A percentile compares a stretch with the other conserved stretches of the same genome.
phyloP scores from a whole-genome alignment of 768 basidiomycete species.

The Tubosaeta sp. region DNA sequence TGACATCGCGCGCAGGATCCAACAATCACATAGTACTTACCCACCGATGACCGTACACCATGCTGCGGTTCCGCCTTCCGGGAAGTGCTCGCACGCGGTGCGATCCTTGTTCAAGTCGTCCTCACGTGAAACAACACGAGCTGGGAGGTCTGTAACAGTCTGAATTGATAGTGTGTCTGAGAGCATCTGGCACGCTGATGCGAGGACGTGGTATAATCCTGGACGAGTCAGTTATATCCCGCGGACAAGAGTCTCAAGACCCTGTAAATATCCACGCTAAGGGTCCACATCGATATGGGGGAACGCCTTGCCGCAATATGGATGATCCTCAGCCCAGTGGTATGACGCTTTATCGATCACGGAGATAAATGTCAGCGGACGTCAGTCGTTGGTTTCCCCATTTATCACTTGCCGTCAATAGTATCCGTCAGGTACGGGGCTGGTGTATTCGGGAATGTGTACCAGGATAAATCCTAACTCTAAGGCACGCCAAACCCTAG shows the following conservation, averaged over 20 bases:
- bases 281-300: not conserved
- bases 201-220: not conserved
- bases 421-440: not conserved
- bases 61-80: constrained; percentile 26
- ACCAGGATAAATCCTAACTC: not conserved
- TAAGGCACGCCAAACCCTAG: not conserved
- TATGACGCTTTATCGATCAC: not conserved
- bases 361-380: not conserved
- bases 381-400: not conserved
- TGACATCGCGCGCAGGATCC: not conserved
- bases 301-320: not conserved
- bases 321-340: not conserved
- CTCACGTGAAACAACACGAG: not conserved
- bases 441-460: not conserved
- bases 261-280: not conserved
- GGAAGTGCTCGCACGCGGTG: constrained; percentile 11
- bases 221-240: not conserved
- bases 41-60: constrained; percentile 23
- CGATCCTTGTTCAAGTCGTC: not conserved
- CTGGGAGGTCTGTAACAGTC: not conserved
- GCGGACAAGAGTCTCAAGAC: not conserved
- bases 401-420: not conserved
- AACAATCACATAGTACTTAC: constrained; percentile 7
- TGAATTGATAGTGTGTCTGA: constrained; percentile 1
- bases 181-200: constrained; percentile 2